Evolutionary conservation across 2,329 filamentous ascomycete species (phyloP).

Genomic region (Emmonsiellopsis sp.): DNA sequence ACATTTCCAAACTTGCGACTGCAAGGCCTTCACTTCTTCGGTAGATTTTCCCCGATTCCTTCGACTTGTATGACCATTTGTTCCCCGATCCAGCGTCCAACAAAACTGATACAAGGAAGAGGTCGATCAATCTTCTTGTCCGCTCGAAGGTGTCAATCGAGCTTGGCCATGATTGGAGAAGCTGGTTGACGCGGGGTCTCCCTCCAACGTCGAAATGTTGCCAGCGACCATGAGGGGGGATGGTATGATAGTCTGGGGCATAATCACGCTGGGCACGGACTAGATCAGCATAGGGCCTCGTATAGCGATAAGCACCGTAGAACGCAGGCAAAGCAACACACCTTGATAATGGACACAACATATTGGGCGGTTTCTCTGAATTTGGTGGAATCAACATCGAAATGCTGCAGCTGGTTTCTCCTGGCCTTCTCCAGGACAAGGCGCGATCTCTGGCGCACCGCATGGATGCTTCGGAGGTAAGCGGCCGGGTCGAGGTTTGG

Average conservation of each 20-base stretch:
- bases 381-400: slow-evolving; percentile 78
- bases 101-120: slow-evolving; percentile 54
- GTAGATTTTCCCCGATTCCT: slow-evolving; percentile 75
- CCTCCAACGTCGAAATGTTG: slow-evolving; percentile 55
- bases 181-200: slow-evolving; percentile 39
- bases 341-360: slow-evolving; percentile 91
- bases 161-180: slow-evolving; percentile 40
- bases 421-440: slow-evolving; percentile 69
- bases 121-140: slow-evolving; percentile 48
- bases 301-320: neutral
- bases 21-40: slow-evolving; percentile 82
- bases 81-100: slow-evolving; percentile 73
- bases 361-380: slow-evolving; percentile 77
- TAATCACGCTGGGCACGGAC: slow-evolving; percentile 49
- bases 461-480: slow-evolving; percentile 81
- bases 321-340: slow-evolving; percentile 27
- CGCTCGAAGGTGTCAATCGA: slow-evolving; percentile 38
- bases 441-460: slow-evolving; percentile 71
- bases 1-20: slow-evolving; percentile 75
- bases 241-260: slow-evolving; percentile 57
- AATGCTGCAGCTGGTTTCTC: slow-evolving; percentile 70
- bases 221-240: slow-evolving; percentile 69
- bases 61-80: slow-evolving; percentile 85
- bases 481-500: slow-evolving; percentile 79
- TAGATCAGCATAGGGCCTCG: neutral